Percentiles rank a stretch among this genome's conserved stretches.
Evolutionary conservation across 257 asterid genomes (phyloP).

Genomic region (Nemophila menziesii): DNA sequence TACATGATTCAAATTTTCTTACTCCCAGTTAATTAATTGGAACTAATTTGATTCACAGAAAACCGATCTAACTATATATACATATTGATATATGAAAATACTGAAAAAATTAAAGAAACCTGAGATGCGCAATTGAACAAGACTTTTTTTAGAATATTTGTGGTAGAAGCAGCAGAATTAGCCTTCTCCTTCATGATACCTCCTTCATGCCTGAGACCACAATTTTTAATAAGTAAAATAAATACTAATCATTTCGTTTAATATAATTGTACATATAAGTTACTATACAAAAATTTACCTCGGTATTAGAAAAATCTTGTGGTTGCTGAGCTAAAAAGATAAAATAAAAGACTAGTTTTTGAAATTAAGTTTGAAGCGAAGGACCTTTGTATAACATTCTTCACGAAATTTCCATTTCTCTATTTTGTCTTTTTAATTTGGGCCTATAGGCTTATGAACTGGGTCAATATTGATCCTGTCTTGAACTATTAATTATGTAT

Average conservation of each 20-base stretch:
- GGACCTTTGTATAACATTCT: no score
- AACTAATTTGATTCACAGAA: background rate
- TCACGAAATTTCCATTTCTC: no score
- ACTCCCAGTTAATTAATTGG: background rate
- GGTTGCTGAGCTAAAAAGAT: background rate
- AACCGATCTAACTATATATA: background rate
- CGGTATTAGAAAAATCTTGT: background rate
- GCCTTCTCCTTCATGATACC: constrained; percentile 60
- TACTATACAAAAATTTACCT: background rate
- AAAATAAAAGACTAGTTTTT: no score
- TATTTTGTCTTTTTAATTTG: no score
- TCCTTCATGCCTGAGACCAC: constrained; percentile 7
- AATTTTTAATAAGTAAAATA: no score
- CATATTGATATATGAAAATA: background rate
- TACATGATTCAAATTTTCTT: background rate
- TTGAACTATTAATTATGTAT: no score
- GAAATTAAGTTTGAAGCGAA: no score
- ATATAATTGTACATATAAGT: background rate
- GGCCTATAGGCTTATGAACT: no score
- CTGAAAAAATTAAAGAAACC: constrained; percentile 26
- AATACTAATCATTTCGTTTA: background rate
- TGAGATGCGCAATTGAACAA: constrained; percentile 64
- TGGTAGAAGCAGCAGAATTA: constrained; percentile 28
- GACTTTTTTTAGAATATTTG: constrained; percentile 48
- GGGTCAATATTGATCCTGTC: no score